phyloP scores from a whole-genome alignment of 768 basidiomycete genomes.

The Cystobasidium ongulense region DNA sequence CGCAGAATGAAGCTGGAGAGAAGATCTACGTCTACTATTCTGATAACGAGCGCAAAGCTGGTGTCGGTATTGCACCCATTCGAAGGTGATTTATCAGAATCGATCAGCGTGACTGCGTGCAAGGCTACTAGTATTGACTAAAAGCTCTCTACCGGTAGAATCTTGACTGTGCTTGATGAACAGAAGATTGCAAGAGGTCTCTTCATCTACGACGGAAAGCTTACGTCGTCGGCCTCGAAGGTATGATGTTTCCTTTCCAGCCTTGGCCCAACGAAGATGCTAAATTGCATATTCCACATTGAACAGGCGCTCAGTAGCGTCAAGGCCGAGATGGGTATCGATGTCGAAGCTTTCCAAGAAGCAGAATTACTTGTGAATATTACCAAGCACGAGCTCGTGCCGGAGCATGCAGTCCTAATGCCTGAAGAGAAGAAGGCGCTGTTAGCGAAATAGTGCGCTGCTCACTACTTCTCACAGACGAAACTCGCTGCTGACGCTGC shows the following conservation, averaged over 20 bases:
- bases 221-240: conserved; percentile 95
- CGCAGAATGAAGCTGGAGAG: conserved; percentile 58
- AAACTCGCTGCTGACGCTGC: conserved; percentile 2
- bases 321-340: conserved; percentile 68
- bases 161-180: conserved; percentile 82
- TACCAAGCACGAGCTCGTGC: conserved; percentile 88
- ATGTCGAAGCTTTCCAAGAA: conserved; percentile 82
- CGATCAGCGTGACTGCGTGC: neutral
- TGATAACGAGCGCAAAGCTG: conserved; percentile 63
- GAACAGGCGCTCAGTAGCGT: conserved; percentile 88
- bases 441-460: conserved; percentile 81
- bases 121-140: neutral
- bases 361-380: conserved; percentile 95
- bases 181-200: conserved; percentile 82
- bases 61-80: conserved; percentile 93
- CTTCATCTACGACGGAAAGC: conserved; percentile 88
- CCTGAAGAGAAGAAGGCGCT: conserved; percentile 76
- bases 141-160: conserved; percentile 49
- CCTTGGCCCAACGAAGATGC: neutral
- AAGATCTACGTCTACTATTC: conserved; percentile 92
- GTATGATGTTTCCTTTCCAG: conserved; percentile 48
- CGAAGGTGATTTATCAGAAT: conserved; percentile 61
- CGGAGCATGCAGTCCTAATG: conserved; percentile 77
- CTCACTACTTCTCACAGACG: neutral
- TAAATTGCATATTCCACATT: conserved; percentile 21